phyloP scores from a whole-genome alignment of 306 rosid genomes.

The Cajanus cajan region DNA sequence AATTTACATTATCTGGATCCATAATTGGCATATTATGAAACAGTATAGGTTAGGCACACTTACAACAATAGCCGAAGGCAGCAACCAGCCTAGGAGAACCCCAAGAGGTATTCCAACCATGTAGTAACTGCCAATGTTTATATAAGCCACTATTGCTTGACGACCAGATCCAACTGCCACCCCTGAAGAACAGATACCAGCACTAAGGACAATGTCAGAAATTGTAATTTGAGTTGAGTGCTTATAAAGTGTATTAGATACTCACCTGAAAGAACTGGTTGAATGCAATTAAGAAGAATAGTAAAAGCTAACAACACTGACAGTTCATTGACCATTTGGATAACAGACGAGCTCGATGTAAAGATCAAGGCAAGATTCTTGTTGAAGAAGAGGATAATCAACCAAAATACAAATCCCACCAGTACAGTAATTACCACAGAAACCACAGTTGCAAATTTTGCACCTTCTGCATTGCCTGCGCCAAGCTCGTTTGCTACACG shows the following conservation, averaged over 20 bases:
- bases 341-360: constrained; percentile 49
- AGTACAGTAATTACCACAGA: constrained; percentile 52
- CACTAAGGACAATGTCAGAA: background rate
- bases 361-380: constrained; percentile 65
- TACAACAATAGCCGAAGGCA: constrained; percentile 51
- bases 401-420: constrained; percentile 56
- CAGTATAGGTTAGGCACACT: background rate
- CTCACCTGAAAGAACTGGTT: constrained; percentile 71
- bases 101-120: constrained; percentile 56
- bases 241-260: background rate
- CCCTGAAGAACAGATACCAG: constrained; percentile 46
- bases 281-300: constrained; percentile 63
- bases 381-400: constrained; percentile 40
- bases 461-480: constrained; percentile 60
- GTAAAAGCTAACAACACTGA: constrained; percentile 58
- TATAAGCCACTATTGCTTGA: constrained; percentile 57
- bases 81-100: constrained; percentile 51
- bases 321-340: constrained; percentile 52
- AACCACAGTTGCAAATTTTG: constrained; percentile 62
- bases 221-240: background rate
- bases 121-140: constrained; percentile 66
- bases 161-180: constrained; percentile 69
- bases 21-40: background rate
- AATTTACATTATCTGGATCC: background rate
- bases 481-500: constrained; percentile 77